Evolutionary conservation across 192 early-diverging fungal species (phyloP), one percentile per base, ranked within the genome.

Genomic region (Coemansia sp.): DNA sequence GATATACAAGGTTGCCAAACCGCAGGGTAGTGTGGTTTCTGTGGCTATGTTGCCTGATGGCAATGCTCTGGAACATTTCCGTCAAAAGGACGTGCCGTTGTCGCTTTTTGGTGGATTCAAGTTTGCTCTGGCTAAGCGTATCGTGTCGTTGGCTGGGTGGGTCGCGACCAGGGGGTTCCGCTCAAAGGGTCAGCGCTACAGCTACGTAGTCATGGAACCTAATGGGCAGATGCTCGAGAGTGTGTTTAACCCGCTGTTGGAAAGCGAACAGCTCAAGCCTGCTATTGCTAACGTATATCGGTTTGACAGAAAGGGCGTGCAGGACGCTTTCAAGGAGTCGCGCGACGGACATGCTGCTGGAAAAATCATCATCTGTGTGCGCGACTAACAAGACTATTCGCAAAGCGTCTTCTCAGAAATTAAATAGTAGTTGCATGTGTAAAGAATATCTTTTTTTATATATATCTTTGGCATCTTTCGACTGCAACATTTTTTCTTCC

Each of bases 331-430:
- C 30, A 39, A 22, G 1, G 46, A 67, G 42, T 47, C 43, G 14
- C 51, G 60, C n/a, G 71, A 32, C 8, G 79, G 79, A 9, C 80
- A 79, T 22, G 77, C 62, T 0, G 64, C 74, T 0, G 79, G 79
- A 20, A 80, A 81, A 39, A 64, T 81, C 25, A 57, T 81, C 15
- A 56, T 81, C 7, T 28, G 45, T 13, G 76, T 81, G 19, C 63
- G 55, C n/a, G 55, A 60, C 18, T 59, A 44, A 24, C 26, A 38
- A 6, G 13, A 6, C 2, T 46, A 30, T 18, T n/a, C n/a, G n/a
- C n/a, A n/a, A n/a, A n/a, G n/a, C n/a, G n/a, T n/a, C n/a, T n/a
- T n/a, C n/a, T n/a, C n/a, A n/a, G n/a, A n/a, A n/a, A n/a, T n/a
- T n/a, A n/a, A n/a, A n/a, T n/a, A n/a, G n/a, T n/a, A n/a, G n/a